Conservation (phyloP, 2,329 filamentous ascomycete genomes). For the Falciphora oryzae region DNA sequence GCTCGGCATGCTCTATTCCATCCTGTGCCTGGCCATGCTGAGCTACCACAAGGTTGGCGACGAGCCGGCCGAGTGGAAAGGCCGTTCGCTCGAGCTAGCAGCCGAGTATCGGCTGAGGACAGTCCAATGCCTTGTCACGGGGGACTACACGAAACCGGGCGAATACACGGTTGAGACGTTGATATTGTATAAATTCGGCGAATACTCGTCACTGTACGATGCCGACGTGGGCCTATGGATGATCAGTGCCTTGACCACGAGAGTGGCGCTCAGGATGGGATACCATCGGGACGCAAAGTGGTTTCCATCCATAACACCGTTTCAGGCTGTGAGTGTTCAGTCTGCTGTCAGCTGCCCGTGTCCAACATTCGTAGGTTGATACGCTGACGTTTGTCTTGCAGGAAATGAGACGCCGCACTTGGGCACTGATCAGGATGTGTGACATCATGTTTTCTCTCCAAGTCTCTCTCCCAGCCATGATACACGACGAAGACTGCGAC, state of each 20-base stretch:
- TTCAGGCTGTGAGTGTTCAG: slow-evolving; percentile 54
- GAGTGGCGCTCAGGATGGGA: slow-evolving; percentile 62
- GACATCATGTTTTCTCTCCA: slow-evolving; percentile 77
- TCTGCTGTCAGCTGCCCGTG: neutral
- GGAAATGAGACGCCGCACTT: slow-evolving; percentile 66
- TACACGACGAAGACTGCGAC: slow-evolving; percentile 69
- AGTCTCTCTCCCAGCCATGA: slow-evolving; percentile 60
- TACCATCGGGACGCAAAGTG: slow-evolving; percentile 74
- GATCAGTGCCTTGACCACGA: slow-evolving; percentile 48
- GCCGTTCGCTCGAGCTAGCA: slow-evolving; percentile 54
- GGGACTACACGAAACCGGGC: slow-evolving; percentile 70
- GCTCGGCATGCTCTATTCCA: slow-evolving; percentile 70
- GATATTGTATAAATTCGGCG: slow-evolving; percentile 68
- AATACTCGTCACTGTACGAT: slow-evolving; percentile 68
- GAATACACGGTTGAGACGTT: slow-evolving; percentile 75
- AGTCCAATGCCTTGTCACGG: slow-evolving; percentile 70
- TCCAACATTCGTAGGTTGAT: neutral
- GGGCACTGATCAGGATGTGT: slow-evolving; percentile 66
- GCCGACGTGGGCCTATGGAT: slow-evolving; percentile 63
- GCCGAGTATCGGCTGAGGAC: slow-evolving; percentile 64
- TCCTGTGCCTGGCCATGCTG: slow-evolving; percentile 71
- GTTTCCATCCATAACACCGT: slow-evolving; percentile 65
- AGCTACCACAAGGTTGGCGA: slow-evolving; percentile 76
- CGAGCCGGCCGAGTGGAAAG: slow-evolving; percentile 72
- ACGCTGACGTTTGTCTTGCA: slow-evolving; percentile 19